phyloP scores from a whole-genome alignment of 2,329 filamentous ascomycete species.

The Sclerotinia glacialis region DNA sequence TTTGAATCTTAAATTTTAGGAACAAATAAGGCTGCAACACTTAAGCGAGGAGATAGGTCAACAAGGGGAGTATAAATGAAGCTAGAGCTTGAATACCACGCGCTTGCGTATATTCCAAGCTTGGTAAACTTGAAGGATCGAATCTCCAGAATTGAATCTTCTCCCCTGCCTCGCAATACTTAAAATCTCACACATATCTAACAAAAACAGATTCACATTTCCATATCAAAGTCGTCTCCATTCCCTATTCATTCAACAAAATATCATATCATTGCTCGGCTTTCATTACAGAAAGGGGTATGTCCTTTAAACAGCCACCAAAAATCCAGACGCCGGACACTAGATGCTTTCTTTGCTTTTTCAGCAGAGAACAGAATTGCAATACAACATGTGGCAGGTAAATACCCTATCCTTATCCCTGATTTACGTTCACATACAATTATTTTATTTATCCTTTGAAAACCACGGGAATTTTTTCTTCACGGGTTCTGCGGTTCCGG shows the following conservation, averaged over 20 bases:
- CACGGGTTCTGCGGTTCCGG: conserved; percentile 47
- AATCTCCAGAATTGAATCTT: background rate
- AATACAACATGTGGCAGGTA: conserved; percentile 6
- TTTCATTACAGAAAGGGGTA: conserved; percentile 6
- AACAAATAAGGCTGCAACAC: background rate
- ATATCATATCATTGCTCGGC: conserved; percentile 2
- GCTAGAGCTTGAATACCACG: background rate
- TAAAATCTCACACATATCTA: background rate
- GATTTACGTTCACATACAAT: background rate
- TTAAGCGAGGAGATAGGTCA: background rate
- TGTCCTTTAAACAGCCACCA: conserved; percentile 7
- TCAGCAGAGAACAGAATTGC: background rate
- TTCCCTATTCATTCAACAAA: background rate
- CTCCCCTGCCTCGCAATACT: no score
- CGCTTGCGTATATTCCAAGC: background rate
- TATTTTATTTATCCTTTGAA: conserved; percentile 34
- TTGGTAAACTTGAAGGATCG: no score
- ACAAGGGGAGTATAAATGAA: background rate
- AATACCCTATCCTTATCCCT: background rate
- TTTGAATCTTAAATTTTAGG: no score
- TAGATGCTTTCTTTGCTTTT: conserved; percentile 4
- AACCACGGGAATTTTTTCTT: conserved; percentile 70
- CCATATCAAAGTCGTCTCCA: background rate
- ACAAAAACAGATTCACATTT: background rate
- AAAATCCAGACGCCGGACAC: conserved; percentile 8